Conservation (phyloP, 768 basidiomycete species). For the Clitopilus hobsonii region DNA sequence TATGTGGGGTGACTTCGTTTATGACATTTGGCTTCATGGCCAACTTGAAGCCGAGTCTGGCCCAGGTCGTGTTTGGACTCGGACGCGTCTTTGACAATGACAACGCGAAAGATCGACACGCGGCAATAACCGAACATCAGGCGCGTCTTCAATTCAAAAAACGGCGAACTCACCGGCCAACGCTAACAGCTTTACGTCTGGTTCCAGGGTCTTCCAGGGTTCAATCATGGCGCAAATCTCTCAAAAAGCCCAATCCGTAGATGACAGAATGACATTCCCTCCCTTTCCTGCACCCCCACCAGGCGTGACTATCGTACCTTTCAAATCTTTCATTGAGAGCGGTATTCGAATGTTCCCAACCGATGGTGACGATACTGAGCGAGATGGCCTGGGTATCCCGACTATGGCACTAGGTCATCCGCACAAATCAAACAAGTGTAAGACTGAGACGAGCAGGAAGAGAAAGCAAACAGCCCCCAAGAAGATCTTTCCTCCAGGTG, state of each 20-base stretch:
- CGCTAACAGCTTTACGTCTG: background rate
- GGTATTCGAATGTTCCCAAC: conserved; percentile 35
- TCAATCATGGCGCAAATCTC: background rate
- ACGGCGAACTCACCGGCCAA: conserved; percentile 5
- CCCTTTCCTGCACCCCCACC: conserved; percentile 41
- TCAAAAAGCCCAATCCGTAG: background rate
- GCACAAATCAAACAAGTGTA: conserved; percentile 53
- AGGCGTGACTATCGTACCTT: conserved; percentile 38
- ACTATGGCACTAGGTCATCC: conserved; percentile 51
- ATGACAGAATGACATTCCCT: conserved; percentile 32
- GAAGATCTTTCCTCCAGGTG: conserved; percentile 4
- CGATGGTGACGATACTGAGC: conserved; percentile 51
- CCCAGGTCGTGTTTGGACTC: too few relatives aligned
- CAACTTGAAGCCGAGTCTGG: too few relatives aligned
- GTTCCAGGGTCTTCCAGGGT: background rate
- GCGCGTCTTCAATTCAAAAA: conserved; percentile 7
- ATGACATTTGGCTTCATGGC: too few relatives aligned
- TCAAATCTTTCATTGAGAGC: conserved; percentile 36
- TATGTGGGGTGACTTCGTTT: too few relatives aligned
- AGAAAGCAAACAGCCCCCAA: conserved; percentile 33
- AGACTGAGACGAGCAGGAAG: conserved; percentile 50
- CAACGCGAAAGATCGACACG: background rate
- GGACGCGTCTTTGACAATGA: background rate
- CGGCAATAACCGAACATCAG: conserved; percentile 16
- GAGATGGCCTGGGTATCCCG: conserved; percentile 63